Percentiles rank a stretch among this genome's conserved stretches.
Evolutionary conservation across 1,139 yeast species (phyloP).

Genomic region (Suhomyces ambrosiae): DNA sequence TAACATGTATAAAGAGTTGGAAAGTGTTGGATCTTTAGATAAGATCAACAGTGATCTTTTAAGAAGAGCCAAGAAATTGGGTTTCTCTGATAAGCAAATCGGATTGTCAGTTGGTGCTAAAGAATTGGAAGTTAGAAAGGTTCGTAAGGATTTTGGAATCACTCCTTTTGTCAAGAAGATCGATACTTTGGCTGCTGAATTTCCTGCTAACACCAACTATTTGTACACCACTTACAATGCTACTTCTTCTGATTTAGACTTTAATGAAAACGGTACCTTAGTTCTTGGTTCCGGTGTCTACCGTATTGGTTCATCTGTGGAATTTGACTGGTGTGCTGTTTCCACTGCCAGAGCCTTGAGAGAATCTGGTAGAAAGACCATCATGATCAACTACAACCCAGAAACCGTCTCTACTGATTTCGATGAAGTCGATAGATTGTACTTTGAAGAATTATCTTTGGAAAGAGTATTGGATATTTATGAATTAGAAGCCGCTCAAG

Average conservation of each 20-base stretch:
- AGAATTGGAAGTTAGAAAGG: conserved; percentile 79
- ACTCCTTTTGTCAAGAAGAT: conserved; percentile 94
- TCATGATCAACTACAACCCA: conserved; percentile 97
- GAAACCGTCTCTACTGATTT: conserved; percentile 98
- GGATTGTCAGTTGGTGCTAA: conserved; percentile 66
- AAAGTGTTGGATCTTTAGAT: conserved; percentile 54
- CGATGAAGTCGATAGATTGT: conserved; percentile 95
- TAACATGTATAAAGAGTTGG: conserved; percentile 80
- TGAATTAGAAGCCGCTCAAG: conserved; percentile 85
- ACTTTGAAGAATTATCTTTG: conserved; percentile 91
- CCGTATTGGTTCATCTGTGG: conserved; percentile 97
- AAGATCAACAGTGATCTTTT: conserved; percentile 69
- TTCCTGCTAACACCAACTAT: conserved; percentile 96
- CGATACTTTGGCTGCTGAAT: conserved; percentile 97
- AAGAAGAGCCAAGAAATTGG: conserved; percentile 84
- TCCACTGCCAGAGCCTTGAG: conserved; percentile 94
- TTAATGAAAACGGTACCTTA: conserved; percentile 88
- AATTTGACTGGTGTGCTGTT: conserved; percentile 99
- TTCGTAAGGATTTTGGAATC: conserved; percentile 76
- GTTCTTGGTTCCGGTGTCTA: conserved; percentile 98
- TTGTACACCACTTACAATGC: conserved; percentile 96
- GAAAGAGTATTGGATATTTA: conserved; percentile 98
- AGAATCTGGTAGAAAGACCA: conserved; percentile 82
- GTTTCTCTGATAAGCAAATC: conserved; percentile 94
- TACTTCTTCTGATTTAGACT: conserved; percentile 76